phyloP scores from a whole-genome alignment of 2,329 filamentous ascomycete genomes.

The Alternaria panax region DNA sequence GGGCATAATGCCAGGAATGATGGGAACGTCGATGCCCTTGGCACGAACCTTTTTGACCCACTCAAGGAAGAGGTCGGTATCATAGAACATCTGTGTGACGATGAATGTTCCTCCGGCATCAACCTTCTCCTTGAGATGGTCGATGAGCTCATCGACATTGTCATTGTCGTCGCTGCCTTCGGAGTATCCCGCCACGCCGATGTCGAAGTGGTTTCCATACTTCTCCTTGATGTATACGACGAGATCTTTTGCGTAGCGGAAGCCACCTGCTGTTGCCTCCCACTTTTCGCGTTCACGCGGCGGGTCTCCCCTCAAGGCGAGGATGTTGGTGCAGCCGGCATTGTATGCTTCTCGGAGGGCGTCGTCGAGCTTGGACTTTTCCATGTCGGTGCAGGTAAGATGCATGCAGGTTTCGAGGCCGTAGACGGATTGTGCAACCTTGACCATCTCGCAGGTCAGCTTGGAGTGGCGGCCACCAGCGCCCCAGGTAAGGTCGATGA shows the following conservation, averaged over 20 bases:
- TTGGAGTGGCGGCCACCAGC: conserved; percentile 90
- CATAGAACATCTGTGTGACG: conserved; percentile 99
- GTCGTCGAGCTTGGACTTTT: conserved; percentile 85
- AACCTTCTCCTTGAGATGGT: conserved; percentile 96
- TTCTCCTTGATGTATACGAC: conserved; percentile 80
- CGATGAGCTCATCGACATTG: conserved; percentile 81
- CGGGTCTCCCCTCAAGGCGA: conserved; percentile 91
- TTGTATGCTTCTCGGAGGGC: conserved; percentile 90
- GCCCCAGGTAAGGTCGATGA: conserved; percentile 99
- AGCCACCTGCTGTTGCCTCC: conserved; percentile 85
- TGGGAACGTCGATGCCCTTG: conserved; percentile 81
- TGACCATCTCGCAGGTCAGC: conserved; percentile 96
- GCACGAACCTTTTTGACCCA: conserved; percentile 90
- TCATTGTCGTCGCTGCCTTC: conserved; percentile 95
- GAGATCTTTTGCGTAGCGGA: conserved; percentile 90
- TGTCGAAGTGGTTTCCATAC: conserved; percentile 92
- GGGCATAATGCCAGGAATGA: conserved; percentile 88
- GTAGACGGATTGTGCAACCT: conserved; percentile 92
- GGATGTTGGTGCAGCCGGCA: conserved; percentile 95
- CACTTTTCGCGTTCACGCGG: conserved; percentile 93
- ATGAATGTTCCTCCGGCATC: conserved; percentile 93
- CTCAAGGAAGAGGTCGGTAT: conserved; percentile 89
- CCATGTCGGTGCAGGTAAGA: conserved; percentile 98
- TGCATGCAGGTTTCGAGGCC: conserved; percentile 99
- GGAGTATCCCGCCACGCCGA: conserved; percentile 95